Evolutionary conservation across 1,284 basidiomycete species (phyloP), one percentile per base, ranked within the genome.

Genomic region (Cutaneotrichosporon cavernicola): DNA sequence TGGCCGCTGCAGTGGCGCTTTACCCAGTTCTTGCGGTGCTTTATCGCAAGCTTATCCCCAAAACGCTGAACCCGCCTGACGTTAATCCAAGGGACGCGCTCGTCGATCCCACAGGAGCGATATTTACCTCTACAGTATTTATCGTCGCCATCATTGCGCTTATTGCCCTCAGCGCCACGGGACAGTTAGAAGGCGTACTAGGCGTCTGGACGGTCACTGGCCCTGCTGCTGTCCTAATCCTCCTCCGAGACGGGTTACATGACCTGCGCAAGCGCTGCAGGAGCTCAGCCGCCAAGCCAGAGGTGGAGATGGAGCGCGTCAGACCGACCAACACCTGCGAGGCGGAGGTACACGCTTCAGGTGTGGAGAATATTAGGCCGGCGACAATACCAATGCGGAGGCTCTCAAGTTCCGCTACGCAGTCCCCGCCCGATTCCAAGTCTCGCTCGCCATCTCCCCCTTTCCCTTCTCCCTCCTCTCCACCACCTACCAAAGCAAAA

Each of bases 181-280:
- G 79, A 51, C 78, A 74, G 73, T 78, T 81, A 21, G 83, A 83
- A 62, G 82, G 85, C 60, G 92, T 90, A 7, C 90, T 90, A 86
- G 86, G 87, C 8, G 80, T 86, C 3, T 85, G 83, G 79, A 75
- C 73, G 5, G 89, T 98, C 56, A 91, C 88, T 1, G 84, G 92
- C n/a, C 94, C 96, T 0, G 93, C 94, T 38, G 94, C 93, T 0
- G 76, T 85, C 1, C 76, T 86, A 59, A 91, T 92, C 74, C 83
- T 92, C 51, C 58, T 86, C 2, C 86, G 89, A 56, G 91, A 94
- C 73, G 70, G 89, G 2, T 85, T 85, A 83, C 86, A 88, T 72
- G 84, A 88, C 69, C 66, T 53, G 30, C 30, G 57, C 8, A 31
- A 46, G 36, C 46, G 55, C n/a, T n/a, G n/a, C n/a, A n/a, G n/a